Conservation (phyloP, 352 stramenopile species). For the Globisporangium perplexum region DNA sequence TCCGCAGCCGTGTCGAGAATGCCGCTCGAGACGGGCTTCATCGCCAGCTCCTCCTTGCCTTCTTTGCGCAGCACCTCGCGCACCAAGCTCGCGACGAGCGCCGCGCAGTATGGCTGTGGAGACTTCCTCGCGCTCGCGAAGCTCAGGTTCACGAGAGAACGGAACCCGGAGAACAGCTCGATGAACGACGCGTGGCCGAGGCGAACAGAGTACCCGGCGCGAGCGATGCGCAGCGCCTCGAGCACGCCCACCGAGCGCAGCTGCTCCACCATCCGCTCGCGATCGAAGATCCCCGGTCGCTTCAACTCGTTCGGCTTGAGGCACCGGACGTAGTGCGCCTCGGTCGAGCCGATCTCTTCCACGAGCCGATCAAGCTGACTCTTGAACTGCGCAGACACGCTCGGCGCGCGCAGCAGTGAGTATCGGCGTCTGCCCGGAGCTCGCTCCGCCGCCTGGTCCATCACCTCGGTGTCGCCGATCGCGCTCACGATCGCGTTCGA, state of each 20-base stretch:
- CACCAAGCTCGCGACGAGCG: constrained; percentile 5
- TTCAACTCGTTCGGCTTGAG: constrained; percentile 97
- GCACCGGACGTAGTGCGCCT: constrained; percentile 98
- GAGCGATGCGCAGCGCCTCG: constrained; percentile 93
- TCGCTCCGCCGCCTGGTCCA: constrained; percentile 23
- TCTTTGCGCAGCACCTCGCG: constrained; percentile 7
- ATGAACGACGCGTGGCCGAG: constrained; percentile 92
- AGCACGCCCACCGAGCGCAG: constrained; percentile 96
- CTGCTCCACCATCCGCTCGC: constrained; percentile 94
- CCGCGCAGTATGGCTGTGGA: constrained; percentile 16
- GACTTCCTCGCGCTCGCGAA: constrained; percentile 20
- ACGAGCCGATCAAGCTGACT: constrained; percentile 93
- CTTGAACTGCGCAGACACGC: constrained; percentile 91
- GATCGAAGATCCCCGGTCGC: constrained; percentile 54
- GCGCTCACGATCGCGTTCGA: constrained; percentile 59
- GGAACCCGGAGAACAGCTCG: constrained; percentile 64
- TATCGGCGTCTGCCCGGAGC: constrained; percentile 25
- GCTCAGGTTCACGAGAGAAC: constrained; percentile 22
- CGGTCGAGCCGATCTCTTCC: constrained; percentile 90
- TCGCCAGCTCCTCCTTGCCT: background rate
- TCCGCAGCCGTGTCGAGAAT: constrained; percentile 1
- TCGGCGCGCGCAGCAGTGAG: constrained; percentile 59
- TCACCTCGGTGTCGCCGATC: constrained; percentile 47
- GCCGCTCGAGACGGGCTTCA: background rate
- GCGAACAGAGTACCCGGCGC: constrained; percentile 94